Evolutionary conservation across 495 filamentous ascomycete genomes (phyloP).

Genomic region (Neurospora sp.): DNA sequence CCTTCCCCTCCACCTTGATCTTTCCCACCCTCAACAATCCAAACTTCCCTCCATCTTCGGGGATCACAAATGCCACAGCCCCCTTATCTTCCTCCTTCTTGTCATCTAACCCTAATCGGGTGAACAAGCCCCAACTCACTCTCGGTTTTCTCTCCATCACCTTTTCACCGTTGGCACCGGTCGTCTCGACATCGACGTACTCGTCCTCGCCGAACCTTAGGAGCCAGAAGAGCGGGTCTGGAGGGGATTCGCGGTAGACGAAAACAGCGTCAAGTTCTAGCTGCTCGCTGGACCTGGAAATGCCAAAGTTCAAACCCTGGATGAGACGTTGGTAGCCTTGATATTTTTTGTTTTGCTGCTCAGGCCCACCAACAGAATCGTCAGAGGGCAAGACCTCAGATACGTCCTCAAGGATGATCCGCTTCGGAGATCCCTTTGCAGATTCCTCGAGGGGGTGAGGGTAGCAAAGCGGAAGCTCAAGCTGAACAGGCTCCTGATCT

Average conservation of each 20-base stretch:
- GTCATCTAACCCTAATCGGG: not conserved
- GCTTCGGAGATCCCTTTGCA: constrained; percentile 1
- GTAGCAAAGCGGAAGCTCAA: not conserved
- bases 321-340: not conserved
- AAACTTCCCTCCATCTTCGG: not conserved
- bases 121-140: not conserved
- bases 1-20: constrained; percentile 27
- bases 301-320: not conserved
- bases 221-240: not conserved
- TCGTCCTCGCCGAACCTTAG: not conserved
- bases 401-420: constrained; percentile 17
- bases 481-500: not conserved
- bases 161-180: not conserved
- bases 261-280: not conserved
- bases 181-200: not conserved
- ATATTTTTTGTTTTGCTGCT: not conserved
- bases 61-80: not conserved
- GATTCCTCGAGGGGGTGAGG: not conserved
- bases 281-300: not conserved
- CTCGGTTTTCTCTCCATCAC: not conserved
- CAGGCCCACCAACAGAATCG: not conserved
- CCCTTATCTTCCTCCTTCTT: not conserved
- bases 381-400: not conserved
- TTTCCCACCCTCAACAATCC: constrained; percentile 13
- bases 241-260: not conserved